Evolutionary conservation across 2,329 filamentous ascomycete species (phyloP), one percentile per base, ranked within the genome.

Genomic region (Ophiostoma sp.): DNA sequence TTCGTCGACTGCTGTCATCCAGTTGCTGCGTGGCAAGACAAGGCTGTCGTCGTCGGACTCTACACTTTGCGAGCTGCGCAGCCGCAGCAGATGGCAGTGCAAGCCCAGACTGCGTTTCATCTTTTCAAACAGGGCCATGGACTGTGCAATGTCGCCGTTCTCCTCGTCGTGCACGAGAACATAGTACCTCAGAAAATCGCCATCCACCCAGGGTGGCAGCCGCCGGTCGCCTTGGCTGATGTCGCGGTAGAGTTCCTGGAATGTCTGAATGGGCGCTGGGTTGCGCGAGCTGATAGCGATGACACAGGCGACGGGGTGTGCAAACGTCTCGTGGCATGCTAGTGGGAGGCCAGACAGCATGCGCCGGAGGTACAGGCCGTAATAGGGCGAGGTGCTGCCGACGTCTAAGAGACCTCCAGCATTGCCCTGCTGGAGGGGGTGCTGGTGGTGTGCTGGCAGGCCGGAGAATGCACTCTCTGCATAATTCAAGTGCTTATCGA

Each of bases 21-120:
- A 98, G 78, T 96, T 90, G 77, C 89, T 93, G 31, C 87, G 85
- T 1, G 94, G 92, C 31, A 97, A 83, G 68, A 89, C 87, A 75
- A 93, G 87, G 76, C 92, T 94, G 77, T 98, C 94, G 77, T 97
- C 94, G 78, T 98, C 95, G 1, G 93, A 94, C 73, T 94, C 88
- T 48, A 92, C 89, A 78, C 93, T 94, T 77, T 93, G 91, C 52
- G 88, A 90, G 76, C 92, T 96, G 75, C 94, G 87, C 68, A 99
- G 82, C 73, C 96, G 85, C 44, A 99, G 83, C 13, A 99, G 84
- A 79, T 99, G 95, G 77, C 95, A 99, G 79, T 99, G 94, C 67
- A 98, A 83, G 1, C 95, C 95, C 73, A 99, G 92, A 80, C 97
- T 93, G n/a, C 95, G 89, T 80, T 98, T 99, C 96, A 99, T 99